phyloP scores from a whole-genome alignment of 2,329 filamentous ascomycete genomes.

The Thielaviopsis euricoi region DNA sequence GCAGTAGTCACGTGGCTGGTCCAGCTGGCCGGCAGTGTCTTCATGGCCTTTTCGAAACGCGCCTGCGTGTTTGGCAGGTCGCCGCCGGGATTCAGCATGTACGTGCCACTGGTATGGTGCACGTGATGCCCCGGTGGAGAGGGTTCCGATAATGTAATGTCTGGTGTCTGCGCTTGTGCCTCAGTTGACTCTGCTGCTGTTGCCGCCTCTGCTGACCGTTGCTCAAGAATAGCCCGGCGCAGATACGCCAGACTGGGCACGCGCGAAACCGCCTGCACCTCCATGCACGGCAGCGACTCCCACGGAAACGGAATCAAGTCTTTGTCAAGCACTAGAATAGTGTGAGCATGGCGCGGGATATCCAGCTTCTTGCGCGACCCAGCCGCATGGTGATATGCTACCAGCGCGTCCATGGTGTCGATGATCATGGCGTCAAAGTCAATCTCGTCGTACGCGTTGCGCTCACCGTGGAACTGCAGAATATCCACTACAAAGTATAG shows the following conservation, averaged over 20 bases:
- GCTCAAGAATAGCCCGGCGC: slow-evolving; percentile 54
- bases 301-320: slow-evolving; percentile 82
- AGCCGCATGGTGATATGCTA: slow-evolving; percentile 50
- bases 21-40: slow-evolving; percentile 52
- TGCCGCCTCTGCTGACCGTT: slow-evolving; percentile 14
- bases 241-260: slow-evolving; percentile 77
- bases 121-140: slow-evolving; percentile 33
- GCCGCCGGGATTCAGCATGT: slow-evolving; percentile 76
- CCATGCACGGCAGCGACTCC: slow-evolving; percentile 84
- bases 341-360: slow-evolving; percentile 41
- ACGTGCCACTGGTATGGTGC: slow-evolving; percentile 42
- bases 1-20: slow-evolving; percentile 47
- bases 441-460: slow-evolving; percentile 93
- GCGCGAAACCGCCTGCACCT: slow-evolving; percentile 63
- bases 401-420: slow-evolving; percentile 71
- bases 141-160: slow-evolving; percentile 15
- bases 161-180: slow-evolving; percentile 3
- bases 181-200: slow-evolving; percentile 2
- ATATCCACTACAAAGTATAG: slow-evolving; percentile 95
- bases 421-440: slow-evolving; percentile 87
- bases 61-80: slow-evolving; percentile 69
- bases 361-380: slow-evolving; percentile 16
- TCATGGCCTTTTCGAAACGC: slow-evolving; percentile 43
- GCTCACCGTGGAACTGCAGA: slow-evolving; percentile 88
- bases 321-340: slow-evolving; percentile 82